Evolutionary conservation across 352 stramenopile genomes (phyloP).

Genomic region (Phytopythium boreale): DNA sequence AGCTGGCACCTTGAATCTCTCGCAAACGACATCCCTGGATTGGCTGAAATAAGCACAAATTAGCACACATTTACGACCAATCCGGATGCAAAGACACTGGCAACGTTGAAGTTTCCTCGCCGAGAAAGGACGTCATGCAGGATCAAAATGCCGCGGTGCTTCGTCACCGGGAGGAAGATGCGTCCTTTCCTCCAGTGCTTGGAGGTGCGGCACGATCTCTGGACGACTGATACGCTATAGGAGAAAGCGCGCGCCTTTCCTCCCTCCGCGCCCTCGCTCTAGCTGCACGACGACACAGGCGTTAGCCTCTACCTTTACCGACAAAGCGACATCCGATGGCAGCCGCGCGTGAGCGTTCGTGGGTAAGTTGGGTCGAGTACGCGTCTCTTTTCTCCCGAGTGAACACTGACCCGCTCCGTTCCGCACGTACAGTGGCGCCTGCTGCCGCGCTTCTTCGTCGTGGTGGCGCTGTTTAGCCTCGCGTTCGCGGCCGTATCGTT

Average conservation of each 20-base stretch:
- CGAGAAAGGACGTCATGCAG: background rate
- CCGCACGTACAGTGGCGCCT: conserved; percentile 15
- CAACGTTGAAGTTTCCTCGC: background rate
- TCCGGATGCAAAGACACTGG: background rate
- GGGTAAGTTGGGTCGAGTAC: background rate
- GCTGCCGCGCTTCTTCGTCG: conserved; percentile 24
- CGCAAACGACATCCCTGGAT: background rate
- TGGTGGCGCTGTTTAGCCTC: conserved; percentile 19
- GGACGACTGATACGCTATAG: background rate
- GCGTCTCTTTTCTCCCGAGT: background rate
- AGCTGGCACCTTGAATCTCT: background rate
- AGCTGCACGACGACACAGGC: no score
- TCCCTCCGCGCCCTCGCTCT: no score
- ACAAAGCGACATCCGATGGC: no score
- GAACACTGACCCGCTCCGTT: background rate
- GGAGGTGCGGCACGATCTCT: no score
- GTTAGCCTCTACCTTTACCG: no score
- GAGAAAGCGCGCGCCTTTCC: background rate
- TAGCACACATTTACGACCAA: background rate
- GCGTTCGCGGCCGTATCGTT: conserved; percentile 27
- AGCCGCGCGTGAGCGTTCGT: background rate
- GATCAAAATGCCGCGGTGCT: no score
- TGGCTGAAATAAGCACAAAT: background rate
- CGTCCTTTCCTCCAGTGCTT: no score
- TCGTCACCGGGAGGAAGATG: no score